Percentiles rank a stretch among this genome's conserved stretches.
Evolutionary conservation across 2,329 filamentous ascomycete species (phyloP).

Genomic region (Fusarium phyllophilum): DNA sequence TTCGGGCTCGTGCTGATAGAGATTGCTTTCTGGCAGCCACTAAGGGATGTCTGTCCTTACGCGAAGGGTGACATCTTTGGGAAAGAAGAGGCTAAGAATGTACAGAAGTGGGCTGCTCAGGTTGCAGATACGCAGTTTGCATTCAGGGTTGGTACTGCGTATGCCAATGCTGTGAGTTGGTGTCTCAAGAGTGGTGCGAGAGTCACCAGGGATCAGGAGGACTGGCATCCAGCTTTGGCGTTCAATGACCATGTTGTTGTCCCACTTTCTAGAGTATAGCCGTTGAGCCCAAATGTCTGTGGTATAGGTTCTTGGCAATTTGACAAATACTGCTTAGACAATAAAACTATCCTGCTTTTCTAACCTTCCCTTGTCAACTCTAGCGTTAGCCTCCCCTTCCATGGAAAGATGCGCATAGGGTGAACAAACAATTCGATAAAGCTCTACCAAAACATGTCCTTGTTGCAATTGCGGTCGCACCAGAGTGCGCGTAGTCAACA

Average conservation of each 20-base stretch:
- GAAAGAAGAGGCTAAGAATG: neutral
- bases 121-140: neutral
- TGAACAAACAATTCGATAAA: too few relatives aligned
- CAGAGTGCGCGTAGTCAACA: too few relatives aligned
- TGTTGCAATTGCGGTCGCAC: too few relatives aligned
- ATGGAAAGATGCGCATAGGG: too few relatives aligned
- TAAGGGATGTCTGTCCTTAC: neutral
- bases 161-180: neutral
- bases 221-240: neutral
- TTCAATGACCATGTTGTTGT: neutral
- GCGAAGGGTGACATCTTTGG: rapidly evolving
- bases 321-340: too few relatives aligned
- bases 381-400: too few relatives aligned
- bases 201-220: neutral
- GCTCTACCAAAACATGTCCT: too few relatives aligned
- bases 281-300: rapidly evolving
- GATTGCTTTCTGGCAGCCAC: neutral
- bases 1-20: neutral
- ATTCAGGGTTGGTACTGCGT: neutral
- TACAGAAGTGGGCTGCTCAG: neutral
- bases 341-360: too few relatives aligned
- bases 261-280: neutral
- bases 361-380: too few relatives aligned
- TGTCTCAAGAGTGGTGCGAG: neutral
- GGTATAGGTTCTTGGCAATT: too few relatives aligned